Percentiles rank a stretch among this genome's conserved stretches.
Conservation (phyloP, 2,329 filamentous ascomycete species). For the Nothophaeocryptopus gaeumannii region DNA sequence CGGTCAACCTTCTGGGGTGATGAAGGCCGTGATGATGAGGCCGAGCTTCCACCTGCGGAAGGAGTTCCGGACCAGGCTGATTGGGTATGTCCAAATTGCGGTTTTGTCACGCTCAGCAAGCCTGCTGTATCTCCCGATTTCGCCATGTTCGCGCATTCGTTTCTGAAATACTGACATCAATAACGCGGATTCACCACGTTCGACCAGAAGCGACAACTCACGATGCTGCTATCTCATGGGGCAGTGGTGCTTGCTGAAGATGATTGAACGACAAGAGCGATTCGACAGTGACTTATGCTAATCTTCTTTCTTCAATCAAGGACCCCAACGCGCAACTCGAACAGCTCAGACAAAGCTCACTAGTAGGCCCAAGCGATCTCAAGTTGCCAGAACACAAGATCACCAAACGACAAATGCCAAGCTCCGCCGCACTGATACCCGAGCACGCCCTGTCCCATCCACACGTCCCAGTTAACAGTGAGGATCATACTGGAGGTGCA, state of each 20-base stretch:
- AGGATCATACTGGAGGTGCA: neutral
- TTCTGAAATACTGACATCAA: conserved; percentile 8
- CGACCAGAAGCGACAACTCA: too few relatives aligned
- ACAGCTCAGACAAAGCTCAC: conserved; percentile 45
- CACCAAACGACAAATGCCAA: conserved; percentile 33
- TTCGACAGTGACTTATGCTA: conserved; percentile 12
- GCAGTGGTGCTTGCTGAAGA: too few relatives aligned
- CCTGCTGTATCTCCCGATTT: conserved; percentile 1
- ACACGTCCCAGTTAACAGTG: conserved; percentile 12
- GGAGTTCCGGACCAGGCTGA: conserved; percentile 84
- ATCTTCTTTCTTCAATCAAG: conserved; percentile 32
- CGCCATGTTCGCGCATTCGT: conserved; percentile 11
- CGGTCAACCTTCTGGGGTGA: conserved; percentile 66
- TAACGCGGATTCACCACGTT: too few relatives aligned
- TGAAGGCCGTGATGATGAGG: conserved; percentile 52
- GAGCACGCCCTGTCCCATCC: conserved; percentile 17
- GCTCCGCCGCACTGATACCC: conserved; percentile 27
- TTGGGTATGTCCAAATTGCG: conserved; percentile 75
- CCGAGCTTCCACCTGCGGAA: conserved; percentile 68
- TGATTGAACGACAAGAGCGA: too few relatives aligned
- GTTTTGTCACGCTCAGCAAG: conserved; percentile 28
- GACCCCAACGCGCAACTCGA: conserved; percentile 48
- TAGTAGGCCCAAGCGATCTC: conserved; percentile 34
- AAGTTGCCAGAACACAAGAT: conserved; percentile 29
- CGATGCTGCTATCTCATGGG: too few relatives aligned